Evolutionary conservation across 2,329 filamentous ascomycete genomes (phyloP).

Genomic region (Arthrobotrys musiformis): DNA sequence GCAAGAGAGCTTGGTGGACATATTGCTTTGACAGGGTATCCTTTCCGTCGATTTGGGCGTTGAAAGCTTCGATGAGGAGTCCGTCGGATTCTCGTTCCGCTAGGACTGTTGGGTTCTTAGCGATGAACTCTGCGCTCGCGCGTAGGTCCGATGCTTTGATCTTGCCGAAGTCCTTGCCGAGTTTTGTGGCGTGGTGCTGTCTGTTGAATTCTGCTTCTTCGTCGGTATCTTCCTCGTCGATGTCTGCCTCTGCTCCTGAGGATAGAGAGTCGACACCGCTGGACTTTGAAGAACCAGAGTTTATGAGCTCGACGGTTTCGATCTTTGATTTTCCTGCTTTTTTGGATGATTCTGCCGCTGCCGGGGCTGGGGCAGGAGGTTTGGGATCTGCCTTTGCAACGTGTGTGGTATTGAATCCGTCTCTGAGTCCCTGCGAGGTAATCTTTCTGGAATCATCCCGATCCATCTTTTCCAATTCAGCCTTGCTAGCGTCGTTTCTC

Average conservation of each 20-base stretch:
- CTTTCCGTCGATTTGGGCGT: slow-evolving; percentile 80
- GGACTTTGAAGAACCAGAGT: slow-evolving; percentile 69
- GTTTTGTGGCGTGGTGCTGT: slow-evolving; percentile 77
- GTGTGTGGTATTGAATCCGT: slow-evolving; percentile 88
- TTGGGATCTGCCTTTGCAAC: slow-evolving; percentile 71
- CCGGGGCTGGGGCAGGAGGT: slow-evolving; percentile 11
- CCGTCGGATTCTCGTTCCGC: slow-evolving; percentile 89
- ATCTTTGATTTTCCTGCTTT: slow-evolving; percentile 65
- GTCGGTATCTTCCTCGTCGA: slow-evolving; percentile 68
- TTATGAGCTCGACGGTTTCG: slow-evolving; percentile 77
- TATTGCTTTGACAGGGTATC: slow-evolving; percentile 83
- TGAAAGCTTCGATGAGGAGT: slow-evolving; percentile 89
- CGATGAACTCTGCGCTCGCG: slow-evolving; percentile 78
- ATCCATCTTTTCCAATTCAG: slow-evolving; percentile 82
- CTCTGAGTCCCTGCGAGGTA: slow-evolving; percentile 88
- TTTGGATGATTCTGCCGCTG: slow-evolving; percentile 61
- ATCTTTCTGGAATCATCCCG: slow-evolving; percentile 88
- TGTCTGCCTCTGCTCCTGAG: slow-evolving; percentile 72
- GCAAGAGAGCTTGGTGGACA: slow-evolving; percentile 89
- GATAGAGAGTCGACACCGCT: slow-evolving; percentile 65
- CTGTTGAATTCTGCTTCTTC: slow-evolving; percentile 74
- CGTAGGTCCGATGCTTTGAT: slow-evolving; percentile 81
- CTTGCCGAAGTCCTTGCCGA: slow-evolving; percentile 82
- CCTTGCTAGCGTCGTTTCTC: slow-evolving; percentile 78
- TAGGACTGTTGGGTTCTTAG: slow-evolving; percentile 79